phyloP scores from a whole-genome alignment of 2,329 filamentous ascomycete genomes.

The Penicillium sp. region DNA sequence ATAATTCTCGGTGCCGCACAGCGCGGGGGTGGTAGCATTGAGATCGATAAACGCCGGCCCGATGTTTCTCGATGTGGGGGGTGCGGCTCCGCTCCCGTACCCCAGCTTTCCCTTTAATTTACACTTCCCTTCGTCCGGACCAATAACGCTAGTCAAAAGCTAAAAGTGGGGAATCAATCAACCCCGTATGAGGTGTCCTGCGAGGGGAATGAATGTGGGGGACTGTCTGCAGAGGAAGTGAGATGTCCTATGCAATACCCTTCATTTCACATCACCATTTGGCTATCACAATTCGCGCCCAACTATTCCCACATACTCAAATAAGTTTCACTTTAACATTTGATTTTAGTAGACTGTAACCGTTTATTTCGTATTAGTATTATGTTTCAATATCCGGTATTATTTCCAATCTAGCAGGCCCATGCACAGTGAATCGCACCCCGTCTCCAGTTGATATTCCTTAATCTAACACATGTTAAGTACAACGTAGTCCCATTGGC shows the following conservation, averaged over 20 bases:
- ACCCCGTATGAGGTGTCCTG: background rate
- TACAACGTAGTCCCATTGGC: no score
- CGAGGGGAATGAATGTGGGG: background rate
- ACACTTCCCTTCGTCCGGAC: background rate
- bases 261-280: background rate
- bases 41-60: constrained; percentile 4
- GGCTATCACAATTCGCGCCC: no score
- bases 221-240: background rate
- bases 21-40: background rate
- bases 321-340: accelerated
- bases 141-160: background rate
- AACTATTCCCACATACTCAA: background rate
- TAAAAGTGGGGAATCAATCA: background rate
- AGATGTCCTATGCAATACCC: accelerated
- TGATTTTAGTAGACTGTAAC: background rate
- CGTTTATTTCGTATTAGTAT: no score
- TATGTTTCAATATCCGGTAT: no score
- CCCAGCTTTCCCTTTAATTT: background rate
- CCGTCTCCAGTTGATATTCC: no score
- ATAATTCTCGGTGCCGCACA: background rate
- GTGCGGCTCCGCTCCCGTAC: background rate
- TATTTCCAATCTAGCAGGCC: background rate
- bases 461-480: background rate
- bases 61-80: background rate
- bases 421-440: no score